Evolutionary conservation across 495 filamentous ascomycete species (phyloP), one percentile per base, ranked within the genome.

Genomic region (Hypoxylon trugodes): DNA sequence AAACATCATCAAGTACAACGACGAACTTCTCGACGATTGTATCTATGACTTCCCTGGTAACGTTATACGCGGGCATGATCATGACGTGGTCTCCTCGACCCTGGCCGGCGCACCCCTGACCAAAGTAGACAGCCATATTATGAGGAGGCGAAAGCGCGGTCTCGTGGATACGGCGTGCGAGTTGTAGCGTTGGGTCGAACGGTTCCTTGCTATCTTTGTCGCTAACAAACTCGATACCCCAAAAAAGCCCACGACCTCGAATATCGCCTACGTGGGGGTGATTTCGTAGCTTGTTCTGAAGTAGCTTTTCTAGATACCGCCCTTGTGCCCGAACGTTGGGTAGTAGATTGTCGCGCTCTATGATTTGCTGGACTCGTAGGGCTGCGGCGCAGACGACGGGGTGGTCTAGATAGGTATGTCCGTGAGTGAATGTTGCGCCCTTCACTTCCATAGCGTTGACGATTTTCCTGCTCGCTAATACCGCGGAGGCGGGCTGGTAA

Each of bases 1-100:
- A 67, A 7, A 67, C 37, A 6, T 67, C 58, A 12, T 43, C 16
- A 1, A 67, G 0, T 6, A 45, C 64, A 21, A 42, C 58, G 2
- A 16, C 58, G n/a, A 62, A 45, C 36, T 19, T 59, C 2, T 59
- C 53, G 13, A 59, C 73, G 46, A 91, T 86, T 42, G 73, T 75
- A 59, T 87, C 83, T 49, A 92, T 80, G 25, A 90, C 88, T 8
- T 84, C 81, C 26, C 70, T 72, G 0, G 82, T 84, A 38, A 89
- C 78, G 54, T 83, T 93, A 73, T 89, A 96, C 1, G 91, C 81
- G 2, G 93, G 92, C 16, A 89, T 83, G 51, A 96, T 63, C 26
- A 96, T 76, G 10, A 93, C 74, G 76, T 93, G 89, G 66, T 97
- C 93, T 1, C 91, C 92, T 2, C 65, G 73, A 24, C 81, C 69